Evolutionary conservation across 352 stramenopile species (phyloP).

Genomic region (Phytophthora pluvialis): DNA sequence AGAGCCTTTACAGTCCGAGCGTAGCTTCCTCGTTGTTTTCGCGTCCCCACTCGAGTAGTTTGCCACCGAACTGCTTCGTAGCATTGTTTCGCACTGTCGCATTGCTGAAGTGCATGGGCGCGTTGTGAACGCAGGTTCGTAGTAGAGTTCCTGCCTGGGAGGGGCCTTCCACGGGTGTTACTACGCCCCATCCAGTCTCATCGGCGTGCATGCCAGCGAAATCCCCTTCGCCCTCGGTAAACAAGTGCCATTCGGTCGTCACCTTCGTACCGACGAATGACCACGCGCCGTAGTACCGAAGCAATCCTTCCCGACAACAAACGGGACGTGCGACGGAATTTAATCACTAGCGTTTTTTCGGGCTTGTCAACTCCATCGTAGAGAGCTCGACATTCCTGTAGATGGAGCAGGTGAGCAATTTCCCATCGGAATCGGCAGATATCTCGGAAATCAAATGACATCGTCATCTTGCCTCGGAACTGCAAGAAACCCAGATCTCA

Average conservation of each 20-base stretch:
- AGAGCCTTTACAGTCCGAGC: no score
- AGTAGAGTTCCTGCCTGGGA: conserved; percentile 11
- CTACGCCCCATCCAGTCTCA: conserved; percentile 30
- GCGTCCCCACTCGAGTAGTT: no score
- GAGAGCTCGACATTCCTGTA: conserved; percentile 6
- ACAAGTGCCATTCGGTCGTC: conserved; percentile 6
- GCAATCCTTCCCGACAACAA: conserved; percentile 6
- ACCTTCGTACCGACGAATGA: conserved; percentile 16
- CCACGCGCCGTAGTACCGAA: conserved; percentile 12
- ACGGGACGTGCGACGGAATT: conserved; percentile 9
- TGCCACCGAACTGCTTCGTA: conserved; percentile 21
- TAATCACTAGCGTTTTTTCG: conserved; percentile 8
- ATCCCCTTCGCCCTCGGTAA: conserved; percentile 24
- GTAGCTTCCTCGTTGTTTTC: no score
- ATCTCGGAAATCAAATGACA: conserved; percentile 12
- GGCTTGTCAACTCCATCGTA: conserved; percentile 14
- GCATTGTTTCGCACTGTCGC: neutral
- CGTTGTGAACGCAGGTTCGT: conserved; percentile 16
- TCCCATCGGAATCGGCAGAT: conserved; percentile 19
- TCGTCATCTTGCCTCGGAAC: conserved; percentile 11
- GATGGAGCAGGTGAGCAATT: neutral
- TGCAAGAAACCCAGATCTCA: conserved; percentile 15
- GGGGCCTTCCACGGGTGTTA: no score
- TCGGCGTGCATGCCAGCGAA: conserved; percentile 25
- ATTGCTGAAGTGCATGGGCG: conserved; percentile 16